phyloP scores from a whole-genome alignment of 2,329 filamentous ascomycete genomes.

The Penicillium sp. region DNA sequence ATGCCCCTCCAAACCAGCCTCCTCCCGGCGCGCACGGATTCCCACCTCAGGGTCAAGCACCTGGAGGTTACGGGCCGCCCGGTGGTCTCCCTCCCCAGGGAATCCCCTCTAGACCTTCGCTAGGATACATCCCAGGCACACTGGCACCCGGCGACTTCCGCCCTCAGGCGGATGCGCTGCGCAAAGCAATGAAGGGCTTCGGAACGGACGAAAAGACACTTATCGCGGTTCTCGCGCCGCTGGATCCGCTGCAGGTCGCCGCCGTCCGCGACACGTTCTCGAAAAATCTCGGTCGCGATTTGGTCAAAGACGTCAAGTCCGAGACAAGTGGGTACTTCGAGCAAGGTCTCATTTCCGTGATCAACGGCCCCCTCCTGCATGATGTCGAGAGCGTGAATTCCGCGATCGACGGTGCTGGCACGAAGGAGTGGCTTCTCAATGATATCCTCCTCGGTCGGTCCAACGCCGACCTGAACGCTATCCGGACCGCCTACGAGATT shows the following conservation, averaged over 20 bases:
- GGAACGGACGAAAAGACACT: conserved; percentile 82
- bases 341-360: conserved; percentile 71
- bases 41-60: conserved; percentile 29
- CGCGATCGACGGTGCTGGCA: conserved; percentile 77
- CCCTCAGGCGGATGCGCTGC: conserved; percentile 69
- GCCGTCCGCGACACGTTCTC: conserved; percentile 68
- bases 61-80: conserved; percentile 27
- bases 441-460: conserved; percentile 80
- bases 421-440: conserved; percentile 82
- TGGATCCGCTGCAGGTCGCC: conserved; percentile 77
- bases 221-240: conserved; percentile 68
- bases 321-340: conserved; percentile 77
- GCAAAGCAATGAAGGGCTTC: conserved; percentile 88
- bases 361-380: conserved; percentile 74
- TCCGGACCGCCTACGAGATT: conserved; percentile 75
- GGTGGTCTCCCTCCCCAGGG: conserved; percentile 32
- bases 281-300: conserved; percentile 63
- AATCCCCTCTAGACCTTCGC: conserved; percentile 63
- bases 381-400: conserved; percentile 72
- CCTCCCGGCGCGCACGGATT: conserved; percentile 45
- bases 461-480: conserved; percentile 85
- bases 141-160: conserved; percentile 66
- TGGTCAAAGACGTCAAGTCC: conserved; percentile 73
- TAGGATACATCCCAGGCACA: conserved; percentile 74
- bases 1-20: conserved; percentile 23